These are phyloP conservation scores for Plasmodium yoelii DNA, from an alignment of 169 alveolate species.

Conservation along the genomic window DNA sequence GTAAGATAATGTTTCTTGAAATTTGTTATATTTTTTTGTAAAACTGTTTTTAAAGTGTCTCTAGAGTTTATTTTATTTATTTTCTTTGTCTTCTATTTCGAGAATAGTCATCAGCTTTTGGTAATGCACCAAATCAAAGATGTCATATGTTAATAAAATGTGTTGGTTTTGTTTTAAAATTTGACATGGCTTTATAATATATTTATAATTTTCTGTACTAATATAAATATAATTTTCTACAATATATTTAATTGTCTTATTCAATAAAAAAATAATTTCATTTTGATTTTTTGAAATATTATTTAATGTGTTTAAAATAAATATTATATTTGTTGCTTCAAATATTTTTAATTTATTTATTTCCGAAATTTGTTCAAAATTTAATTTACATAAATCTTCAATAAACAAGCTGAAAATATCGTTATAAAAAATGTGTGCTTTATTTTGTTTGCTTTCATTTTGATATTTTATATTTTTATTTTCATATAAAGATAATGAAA, in stretches of 20 bases:
- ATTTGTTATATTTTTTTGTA: too few species aligned
- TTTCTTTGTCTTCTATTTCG: too few species aligned
- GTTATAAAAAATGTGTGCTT: not conserved
- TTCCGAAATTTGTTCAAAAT: not conserved
- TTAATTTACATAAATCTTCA: not conserved
- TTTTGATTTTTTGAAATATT: not conserved
- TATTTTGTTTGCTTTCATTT: not conserved
- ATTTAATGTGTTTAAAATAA: slow-evolving; percentile 1
- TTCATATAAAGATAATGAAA: not conserved
- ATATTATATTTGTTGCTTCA: not conserved
- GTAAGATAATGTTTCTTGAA: too few species aligned
- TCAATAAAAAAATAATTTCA: not conserved
- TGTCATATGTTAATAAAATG: not conserved
- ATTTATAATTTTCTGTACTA: slow-evolving; percentile 6
- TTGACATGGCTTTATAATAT: not conserved
- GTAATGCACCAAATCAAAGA: not conserved
- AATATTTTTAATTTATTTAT: not conserved
- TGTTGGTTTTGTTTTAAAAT: not conserved
- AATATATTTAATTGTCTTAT: not conserved
- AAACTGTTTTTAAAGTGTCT: too few species aligned
- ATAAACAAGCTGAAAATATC: not conserved
- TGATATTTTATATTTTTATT: not conserved
- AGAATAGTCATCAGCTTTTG: too few species aligned
- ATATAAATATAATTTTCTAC: not conserved
- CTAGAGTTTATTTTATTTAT: too few species aligned